These are phyloP conservation scores for Xylariaceae sp. DNA, from an alignment of 2,329 filamentous ascomycete genomes.

Conservation along the genomic window DNA sequence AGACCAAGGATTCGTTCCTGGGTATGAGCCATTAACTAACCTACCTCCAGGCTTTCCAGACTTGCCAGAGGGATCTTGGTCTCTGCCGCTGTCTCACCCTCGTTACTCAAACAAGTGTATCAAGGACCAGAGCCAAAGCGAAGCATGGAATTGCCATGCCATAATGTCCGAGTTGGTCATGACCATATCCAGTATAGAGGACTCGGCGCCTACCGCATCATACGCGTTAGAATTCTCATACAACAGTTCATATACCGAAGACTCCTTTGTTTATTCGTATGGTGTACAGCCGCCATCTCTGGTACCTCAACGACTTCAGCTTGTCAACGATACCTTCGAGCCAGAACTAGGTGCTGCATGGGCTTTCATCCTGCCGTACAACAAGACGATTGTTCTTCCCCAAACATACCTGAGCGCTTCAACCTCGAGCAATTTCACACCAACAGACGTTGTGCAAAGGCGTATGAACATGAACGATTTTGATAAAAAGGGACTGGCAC, in stretches of 20 bases:
- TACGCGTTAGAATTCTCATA: constrained; percentile 41
- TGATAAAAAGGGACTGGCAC: constrained; percentile 37
- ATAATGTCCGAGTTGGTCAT: constrained; percentile 42
- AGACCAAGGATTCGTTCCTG: constrained; percentile 34
- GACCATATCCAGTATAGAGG: constrained; percentile 33
- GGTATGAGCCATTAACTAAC: constrained; percentile 47
- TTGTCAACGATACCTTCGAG: constrained; percentile 51
- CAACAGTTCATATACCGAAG: constrained; percentile 35
- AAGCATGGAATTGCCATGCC: constrained; percentile 60
- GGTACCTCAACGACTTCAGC: constrained; percentile 36
- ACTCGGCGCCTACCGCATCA: constrained; percentile 29
- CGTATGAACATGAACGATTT: constrained; percentile 30
- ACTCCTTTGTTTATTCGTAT: constrained; percentile 41
- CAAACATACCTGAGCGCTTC: constrained; percentile 35
- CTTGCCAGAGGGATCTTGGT: constrained; percentile 51
- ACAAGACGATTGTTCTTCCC: constrained; percentile 52
- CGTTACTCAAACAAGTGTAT: constrained; percentile 53
- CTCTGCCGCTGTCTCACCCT: constrained; percentile 48
- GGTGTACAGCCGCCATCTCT: constrained; percentile 51
- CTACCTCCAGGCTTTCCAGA: constrained; percentile 46
- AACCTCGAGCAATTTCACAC: constrained; percentile 5
- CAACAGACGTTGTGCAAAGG: constrained; percentile 23
- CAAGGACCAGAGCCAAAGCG: constrained; percentile 46
- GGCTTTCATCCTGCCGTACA: constrained; percentile 47
- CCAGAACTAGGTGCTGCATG: constrained; percentile 48